Evolutionary conservation across 768 basidiomycete genomes (phyloP).

Genomic region (Mycena leptocephala): DNA sequence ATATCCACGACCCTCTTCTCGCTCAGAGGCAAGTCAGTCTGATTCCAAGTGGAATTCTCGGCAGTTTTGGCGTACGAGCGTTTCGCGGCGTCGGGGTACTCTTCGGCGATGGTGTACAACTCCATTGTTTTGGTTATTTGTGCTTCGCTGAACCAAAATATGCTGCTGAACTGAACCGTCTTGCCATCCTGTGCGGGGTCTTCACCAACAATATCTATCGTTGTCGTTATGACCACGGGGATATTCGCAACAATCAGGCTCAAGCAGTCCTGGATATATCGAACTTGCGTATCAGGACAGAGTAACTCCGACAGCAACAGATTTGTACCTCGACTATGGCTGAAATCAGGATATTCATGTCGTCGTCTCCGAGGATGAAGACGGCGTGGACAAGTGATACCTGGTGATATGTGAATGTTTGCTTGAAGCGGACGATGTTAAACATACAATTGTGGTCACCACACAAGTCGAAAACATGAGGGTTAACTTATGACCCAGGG

Average conservation of each 20-base stretch:
- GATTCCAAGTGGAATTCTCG: too few species aligned
- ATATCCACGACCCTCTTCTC: too few species aligned
- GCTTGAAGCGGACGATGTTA: too few species aligned
- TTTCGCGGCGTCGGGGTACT: too few species aligned
- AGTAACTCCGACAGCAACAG: too few species aligned
- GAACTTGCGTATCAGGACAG: too few species aligned
- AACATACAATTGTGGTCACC: slow-evolving; percentile 59
- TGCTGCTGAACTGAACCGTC: not conserved
- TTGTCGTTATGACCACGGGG: slow-evolving; percentile 51
- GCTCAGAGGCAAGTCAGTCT: too few species aligned
- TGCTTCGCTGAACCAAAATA: not conserved
- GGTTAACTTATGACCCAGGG: slow-evolving; percentile 58
- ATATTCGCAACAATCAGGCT: slow-evolving; percentile 58
- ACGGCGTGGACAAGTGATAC: slow-evolving; percentile 61
- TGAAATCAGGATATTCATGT: slow-evolving; percentile 48
- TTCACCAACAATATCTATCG: not conserved
- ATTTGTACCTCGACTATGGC: slow-evolving; percentile 59
- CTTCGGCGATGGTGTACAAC: too few species aligned
- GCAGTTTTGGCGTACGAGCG: too few species aligned
- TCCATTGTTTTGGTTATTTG: too few species aligned
- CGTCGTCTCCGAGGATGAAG: slow-evolving; percentile 52
- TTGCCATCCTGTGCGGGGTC: too few species aligned
- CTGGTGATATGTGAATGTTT: not conserved
- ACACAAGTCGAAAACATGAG: slow-evolving; percentile 71
- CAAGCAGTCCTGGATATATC: slow-evolving; percentile 47